Base-by-base conservation (phyloP, 148 eudicot species). In the Silene uniflora region DNA sequence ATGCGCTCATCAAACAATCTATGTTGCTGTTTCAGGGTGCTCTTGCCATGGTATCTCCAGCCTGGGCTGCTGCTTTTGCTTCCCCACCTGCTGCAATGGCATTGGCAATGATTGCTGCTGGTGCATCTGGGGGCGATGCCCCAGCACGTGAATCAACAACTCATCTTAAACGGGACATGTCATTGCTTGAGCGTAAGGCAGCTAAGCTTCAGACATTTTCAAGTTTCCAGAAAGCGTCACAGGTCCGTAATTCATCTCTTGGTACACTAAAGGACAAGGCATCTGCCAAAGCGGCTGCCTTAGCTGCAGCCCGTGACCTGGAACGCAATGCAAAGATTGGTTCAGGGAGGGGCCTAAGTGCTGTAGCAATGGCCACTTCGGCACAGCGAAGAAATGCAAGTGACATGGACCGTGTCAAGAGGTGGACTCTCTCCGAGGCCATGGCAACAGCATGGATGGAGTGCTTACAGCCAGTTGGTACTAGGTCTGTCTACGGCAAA, bases 41-140 rank as follows among this genome's bases (percentile, higher is more conserved):
- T 84, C 89, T 96, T 85, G 88, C 96, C 76, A 92, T 96, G 99
- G 86, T 89, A 75, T 88, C 96, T 74, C 93, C 92, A 69, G 87
- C 88, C 75, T 96, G 99, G 99, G 99, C 99, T 77, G 98, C 98
- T 77, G 89, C 99, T 84, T 96, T 96, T 88, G 99, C 99, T 16
- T 96, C 99, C 72, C 99, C 99, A 39, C 99, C 99, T 70, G 97
- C 97, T 79, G 97, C 97, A 74, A 87, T 96, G 99, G 97, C 98
- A 73, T 80, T 96, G 78, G 98, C 99, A 71, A 96, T 96, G 99
- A 88, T 96, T 80, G 99, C 97, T 72, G 99, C 99, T 75, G 99
- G 99, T 77, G 97, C 99, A 73, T 93, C 91, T 76, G 97, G 98
- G 52, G 99, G 98, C 19, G 99, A 96, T 84, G 86, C 84, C 58